phyloP scores from a whole-genome alignment of 345 rosid species.

The Euphorbia tirucalli region DNA sequence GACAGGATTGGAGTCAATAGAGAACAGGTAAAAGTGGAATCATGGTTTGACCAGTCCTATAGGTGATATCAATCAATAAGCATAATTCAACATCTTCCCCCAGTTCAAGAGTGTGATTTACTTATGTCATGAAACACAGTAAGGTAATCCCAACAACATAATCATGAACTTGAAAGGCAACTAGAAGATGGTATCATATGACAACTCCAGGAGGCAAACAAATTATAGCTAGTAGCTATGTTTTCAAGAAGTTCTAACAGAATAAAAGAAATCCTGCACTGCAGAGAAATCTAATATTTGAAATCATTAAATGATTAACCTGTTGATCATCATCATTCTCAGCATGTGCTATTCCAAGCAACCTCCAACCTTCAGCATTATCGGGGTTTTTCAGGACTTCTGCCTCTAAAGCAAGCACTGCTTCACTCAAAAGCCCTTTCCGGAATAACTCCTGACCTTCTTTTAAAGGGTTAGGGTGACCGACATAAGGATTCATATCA shows the following conservation, averaged over 20 bases:
- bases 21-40: not conserved
- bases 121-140: not conserved
- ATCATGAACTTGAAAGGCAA: not conserved
- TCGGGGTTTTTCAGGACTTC: slow-evolving; percentile 97
- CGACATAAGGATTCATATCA: slow-evolving; percentile 99
- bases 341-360: slow-evolving; percentile 97
- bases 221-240: not conserved
- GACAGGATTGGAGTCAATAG: not conserved
- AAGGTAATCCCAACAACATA: not conserved
- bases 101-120: not conserved
- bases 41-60: not conserved
- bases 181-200: not conserved
- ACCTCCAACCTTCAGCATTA: slow-evolving; percentile 98
- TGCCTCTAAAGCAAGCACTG: slow-evolving; percentile 98
- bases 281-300: not conserved
- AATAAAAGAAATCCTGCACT: slow-evolving; percentile 1
- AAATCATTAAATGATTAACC: slow-evolving; percentile 39
- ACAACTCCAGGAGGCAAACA: not conserved
- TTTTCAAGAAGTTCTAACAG: not conserved
- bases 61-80: not conserved
- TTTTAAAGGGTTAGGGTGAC: slow-evolving; percentile 92
- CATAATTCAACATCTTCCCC: not conserved
- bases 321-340: slow-evolving; percentile 99
- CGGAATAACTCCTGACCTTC: slow-evolving; percentile 96
- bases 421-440: slow-evolving; percentile 98